Base-by-base conservation (phyloP, 805 yeast species). In the Cyberlindnera xishuangbannaensis region DNA sequence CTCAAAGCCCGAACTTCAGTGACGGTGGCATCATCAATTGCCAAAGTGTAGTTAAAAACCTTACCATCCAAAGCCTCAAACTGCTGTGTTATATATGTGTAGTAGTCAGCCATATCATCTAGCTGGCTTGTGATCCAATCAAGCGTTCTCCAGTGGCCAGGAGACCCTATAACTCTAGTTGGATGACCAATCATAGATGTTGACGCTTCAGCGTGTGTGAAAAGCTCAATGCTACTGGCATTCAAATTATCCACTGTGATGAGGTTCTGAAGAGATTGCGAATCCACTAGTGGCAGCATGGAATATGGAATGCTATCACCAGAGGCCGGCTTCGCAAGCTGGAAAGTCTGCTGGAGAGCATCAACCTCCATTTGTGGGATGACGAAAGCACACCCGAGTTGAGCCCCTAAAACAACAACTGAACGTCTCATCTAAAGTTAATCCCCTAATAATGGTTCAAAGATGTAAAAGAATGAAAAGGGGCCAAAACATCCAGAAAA, bases 161-260 rank as follows among this genome's bases (percentile, higher is more conserved):
- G 64, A 2, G 95, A 83, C 15, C 95, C 96, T 59, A 90, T 87
- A 31, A 86, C 95, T 56, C 97, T 70, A 1, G 97, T 90, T 24
- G 97, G 96, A 49, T 86, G 88, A 30, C 85, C 95, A 47, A 64
- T 75, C 36, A 70, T 59, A 7, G 59, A 55, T 8, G 63, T 58
- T 2, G 95, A 83, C 7, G 56, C 44, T 24, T 69, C 55, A 5
- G 97, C 88, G 38, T 83, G 65, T 20, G 65, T 55, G 52, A 58
- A 84, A 34, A 88, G 62, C n/a, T 62, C 63, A 34, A 76, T 65
- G 7, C 95, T 95, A 34, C 88, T 68, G 2, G 55, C 50, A 47
- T 67, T 62, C 39, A 88, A 69, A 11, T 73, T 81, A 1, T 71
- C 78, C 15, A 71, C 65, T 16, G 67, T 64, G 40, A 88, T 73